Evolutionary conservation across 78 protist genomes (phyloP).

Genomic region (Chrysochromulina parva): DNA sequence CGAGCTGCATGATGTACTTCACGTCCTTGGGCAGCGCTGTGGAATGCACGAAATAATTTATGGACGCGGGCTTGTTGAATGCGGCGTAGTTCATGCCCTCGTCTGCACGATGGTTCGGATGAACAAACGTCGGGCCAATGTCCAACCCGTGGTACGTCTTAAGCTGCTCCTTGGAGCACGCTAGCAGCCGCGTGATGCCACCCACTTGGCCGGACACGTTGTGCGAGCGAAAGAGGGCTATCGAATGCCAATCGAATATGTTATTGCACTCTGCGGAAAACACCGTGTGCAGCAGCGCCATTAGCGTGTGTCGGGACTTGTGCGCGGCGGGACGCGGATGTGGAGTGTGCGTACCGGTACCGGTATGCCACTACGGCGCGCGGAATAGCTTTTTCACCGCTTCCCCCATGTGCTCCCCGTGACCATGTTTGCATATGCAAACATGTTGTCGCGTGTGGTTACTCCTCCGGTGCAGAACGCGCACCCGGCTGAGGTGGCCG

Average conservation of each 20-base stretch:
- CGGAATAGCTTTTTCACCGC: too few relatives aligned
- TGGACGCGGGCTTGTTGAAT: not conserved
- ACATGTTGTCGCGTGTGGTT: too few relatives aligned
- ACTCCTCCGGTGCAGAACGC: too few relatives aligned
- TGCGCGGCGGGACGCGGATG: too few relatives aligned
- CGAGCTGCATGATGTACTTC: not conserved
- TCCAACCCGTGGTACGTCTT: not conserved
- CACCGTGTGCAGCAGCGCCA: not conserved
- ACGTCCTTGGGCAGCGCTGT: not conserved
- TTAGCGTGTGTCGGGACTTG: too few relatives aligned
- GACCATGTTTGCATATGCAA: too few relatives aligned
- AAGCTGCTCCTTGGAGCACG: not conserved
- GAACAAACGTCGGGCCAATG: conserved; percentile 19
- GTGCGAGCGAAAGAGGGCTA: not conserved
- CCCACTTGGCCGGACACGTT: not conserved
- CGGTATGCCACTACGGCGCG: too few relatives aligned
- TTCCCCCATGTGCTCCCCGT: too few relatives aligned
- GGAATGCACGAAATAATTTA: not conserved
- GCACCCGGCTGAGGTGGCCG: too few relatives aligned
- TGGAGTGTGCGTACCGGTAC: too few relatives aligned
- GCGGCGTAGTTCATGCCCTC: not conserved
- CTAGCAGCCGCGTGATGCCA: not conserved
- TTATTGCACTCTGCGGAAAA: not conserved
- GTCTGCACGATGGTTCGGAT: not conserved
- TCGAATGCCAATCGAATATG: not conserved